Evolutionary conservation across 2,329 filamentous ascomycete species (phyloP).

Genomic region (Colletotrichum sp.): DNA sequence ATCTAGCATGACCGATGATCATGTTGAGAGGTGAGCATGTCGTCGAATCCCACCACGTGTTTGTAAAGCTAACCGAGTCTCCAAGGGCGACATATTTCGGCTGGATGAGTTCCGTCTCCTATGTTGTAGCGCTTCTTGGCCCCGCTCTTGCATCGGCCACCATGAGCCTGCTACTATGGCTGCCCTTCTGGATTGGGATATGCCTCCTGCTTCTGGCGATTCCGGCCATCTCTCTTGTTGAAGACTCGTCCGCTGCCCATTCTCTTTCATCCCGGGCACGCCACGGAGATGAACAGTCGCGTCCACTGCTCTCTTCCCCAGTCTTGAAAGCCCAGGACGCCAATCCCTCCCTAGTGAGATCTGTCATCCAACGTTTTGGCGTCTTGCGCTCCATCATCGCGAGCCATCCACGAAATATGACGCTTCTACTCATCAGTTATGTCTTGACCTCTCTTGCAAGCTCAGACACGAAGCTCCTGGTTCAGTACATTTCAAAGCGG

Average conservation of each 20-base stretch:
- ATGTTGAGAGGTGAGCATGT: constrained; percentile 32
- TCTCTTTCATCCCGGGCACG: neutral
- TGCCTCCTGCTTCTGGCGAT: constrained; percentile 36
- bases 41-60: neutral
- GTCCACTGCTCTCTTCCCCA: constrained; percentile 42
- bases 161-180: constrained; percentile 46
- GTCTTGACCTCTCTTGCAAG: constrained; percentile 53
- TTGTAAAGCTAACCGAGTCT: neutral
- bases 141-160: constrained; percentile 49
- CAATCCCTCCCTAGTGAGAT: neutral
- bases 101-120: constrained; percentile 53
- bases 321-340: constrained; percentile 38
- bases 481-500: constrained; percentile 54
- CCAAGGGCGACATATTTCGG: constrained; percentile 52
- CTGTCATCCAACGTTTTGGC: constrained; percentile 23
- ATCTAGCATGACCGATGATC: constrained; percentile 46
- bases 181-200: constrained; percentile 47
- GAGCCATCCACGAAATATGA: constrained; percentile 44
- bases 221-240: constrained; percentile 27
- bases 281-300: constrained; percentile 33
- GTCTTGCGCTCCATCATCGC: constrained; percentile 35
- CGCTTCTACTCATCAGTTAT: constrained; percentile 46
- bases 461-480: constrained; percentile 54
- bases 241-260: neutral
- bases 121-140: constrained; percentile 49